These are phyloP conservation scores for Coleophoma crateriformis DNA, from an alignment of 2,329 filamentous ascomycete genomes.

Conservation along the genomic window DNA sequence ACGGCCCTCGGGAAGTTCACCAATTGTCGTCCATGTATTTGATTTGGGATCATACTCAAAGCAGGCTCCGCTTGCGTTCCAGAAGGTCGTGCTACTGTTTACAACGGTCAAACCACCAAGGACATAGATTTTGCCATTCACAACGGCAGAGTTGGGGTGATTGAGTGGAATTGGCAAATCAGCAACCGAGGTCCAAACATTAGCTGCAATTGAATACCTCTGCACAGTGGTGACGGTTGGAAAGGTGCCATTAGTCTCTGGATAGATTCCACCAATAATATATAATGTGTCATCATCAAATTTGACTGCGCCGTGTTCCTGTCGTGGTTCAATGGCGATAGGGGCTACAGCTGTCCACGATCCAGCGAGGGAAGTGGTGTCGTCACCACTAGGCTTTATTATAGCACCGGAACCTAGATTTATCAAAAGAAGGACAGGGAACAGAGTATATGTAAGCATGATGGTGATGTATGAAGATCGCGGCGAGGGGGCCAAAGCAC, in stretches of 20 bases:
- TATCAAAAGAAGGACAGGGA: too few relatives aligned
- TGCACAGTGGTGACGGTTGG: constrained; percentile 18
- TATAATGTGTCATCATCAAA: constrained; percentile 3
- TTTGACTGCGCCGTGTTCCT: constrained; percentile 8
- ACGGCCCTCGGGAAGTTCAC: constrained; percentile 19
- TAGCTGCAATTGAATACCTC: constrained; percentile 24
- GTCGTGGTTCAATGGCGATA: constrained; percentile 11
- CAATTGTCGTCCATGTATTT: constrained; percentile 13
- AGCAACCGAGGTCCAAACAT: constrained; percentile 24
- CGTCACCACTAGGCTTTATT: too few relatives aligned
- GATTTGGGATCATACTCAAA: constrained; percentile 6
- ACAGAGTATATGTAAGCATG: too few relatives aligned
- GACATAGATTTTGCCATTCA: constrained; percentile 31
- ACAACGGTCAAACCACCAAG: constrained; percentile 29
- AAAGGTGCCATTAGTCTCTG: background rate
- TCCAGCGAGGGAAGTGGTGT: background rate
- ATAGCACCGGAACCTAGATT: too few relatives aligned
- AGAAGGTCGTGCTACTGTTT: background rate
- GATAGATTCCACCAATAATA: constrained; percentile 9
- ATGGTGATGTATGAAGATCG: too few relatives aligned
- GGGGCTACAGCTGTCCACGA: background rate
- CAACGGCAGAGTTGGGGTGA: constrained; percentile 31
- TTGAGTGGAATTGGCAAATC: constrained; percentile 26
- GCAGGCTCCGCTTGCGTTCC: constrained; percentile 5
- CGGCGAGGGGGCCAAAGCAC: too few relatives aligned